phyloP scores from a whole-genome alignment of 176 grass and related monocot genomes.

The Raddia guianensis region DNA sequence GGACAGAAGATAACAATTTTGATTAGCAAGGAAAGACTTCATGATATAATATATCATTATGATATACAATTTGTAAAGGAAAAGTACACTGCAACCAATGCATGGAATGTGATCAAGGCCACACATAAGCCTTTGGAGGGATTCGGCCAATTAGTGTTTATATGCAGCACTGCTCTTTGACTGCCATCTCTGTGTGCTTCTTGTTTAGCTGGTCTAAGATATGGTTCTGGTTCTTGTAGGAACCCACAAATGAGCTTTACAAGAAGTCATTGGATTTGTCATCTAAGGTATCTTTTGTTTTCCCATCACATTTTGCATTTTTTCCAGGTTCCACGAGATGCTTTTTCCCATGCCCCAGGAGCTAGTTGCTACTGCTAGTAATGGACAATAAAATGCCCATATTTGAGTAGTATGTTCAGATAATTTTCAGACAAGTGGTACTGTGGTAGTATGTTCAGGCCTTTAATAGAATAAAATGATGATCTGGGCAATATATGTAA shows the following conservation, averaged over 20 bases:
- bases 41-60: no score
- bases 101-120: background rate
- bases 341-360: background rate
- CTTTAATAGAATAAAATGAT: no score
- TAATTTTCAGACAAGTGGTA: no score
- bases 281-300: conserved; percentile 46
- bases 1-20: conserved; percentile 36
- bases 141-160: background rate
- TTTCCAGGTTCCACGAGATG: background rate
- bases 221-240: conserved; percentile 46
- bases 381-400: no score
- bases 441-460: no score
- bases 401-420: no score
- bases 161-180: background rate
- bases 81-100: background rate
- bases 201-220: conserved; percentile 18
- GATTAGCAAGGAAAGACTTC: background rate
- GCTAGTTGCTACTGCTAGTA: no score
- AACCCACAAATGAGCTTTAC: conserved; percentile 73
- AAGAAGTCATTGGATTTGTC: conserved; percentile 68
- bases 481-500: no score
- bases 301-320: background rate
- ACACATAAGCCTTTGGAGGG: background rate
- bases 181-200: background rate
- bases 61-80: no score